A percentile compares a stretch with the other conserved stretches of the same genome.
These are phyloP conservation scores for Sporothrix schenckii DNA, from an alignment of 2,329 filamentous ascomycete species.

Conservation along the genomic window DNA sequence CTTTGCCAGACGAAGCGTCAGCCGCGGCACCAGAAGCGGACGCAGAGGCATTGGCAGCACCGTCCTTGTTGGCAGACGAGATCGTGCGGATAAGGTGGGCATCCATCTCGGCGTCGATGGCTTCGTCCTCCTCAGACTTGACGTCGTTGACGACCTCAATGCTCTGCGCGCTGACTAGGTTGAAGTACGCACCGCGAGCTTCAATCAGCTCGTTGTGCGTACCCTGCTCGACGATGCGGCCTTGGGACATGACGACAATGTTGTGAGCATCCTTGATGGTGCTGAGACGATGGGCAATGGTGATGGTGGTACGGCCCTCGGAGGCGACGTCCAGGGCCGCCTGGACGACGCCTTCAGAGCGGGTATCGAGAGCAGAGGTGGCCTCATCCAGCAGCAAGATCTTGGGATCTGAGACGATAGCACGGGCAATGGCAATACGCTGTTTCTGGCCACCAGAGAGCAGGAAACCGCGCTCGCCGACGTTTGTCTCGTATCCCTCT, in stretches of 20 bases:
- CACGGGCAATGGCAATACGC: slow-evolving; percentile 90
- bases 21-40: neutral
- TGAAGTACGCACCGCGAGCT: slow-evolving; percentile 72
- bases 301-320: slow-evolving; percentile 87
- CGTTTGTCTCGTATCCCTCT: slow-evolving; percentile 88
- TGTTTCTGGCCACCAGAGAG: slow-evolving; percentile 96
- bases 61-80: slow-evolving; percentile 45
- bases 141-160: slow-evolving; percentile 66
- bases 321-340: slow-evolving; percentile 86
- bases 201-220: slow-evolving; percentile 79
- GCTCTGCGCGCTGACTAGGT: slow-evolving; percentile 84
- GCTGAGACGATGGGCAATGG: slow-evolving; percentile 91
- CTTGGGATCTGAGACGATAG: slow-evolving; percentile 87
- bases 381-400: slow-evolving; percentile 93
- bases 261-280: slow-evolving; percentile 95
- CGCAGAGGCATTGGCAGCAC: slow-evolving; percentile 21
- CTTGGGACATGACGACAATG: slow-evolving; percentile 88
- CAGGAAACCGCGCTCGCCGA: slow-evolving; percentile 92
- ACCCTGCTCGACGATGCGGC: slow-evolving; percentile 89
- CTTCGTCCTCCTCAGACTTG: slow-evolving; percentile 55
- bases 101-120: slow-evolving; percentile 56
- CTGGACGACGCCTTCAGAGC: slow-evolving; percentile 92
- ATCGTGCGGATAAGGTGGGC: slow-evolving; percentile 55
- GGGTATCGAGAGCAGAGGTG: slow-evolving; percentile 89
- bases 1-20: slow-evolving; percentile 1